phyloP scores from a whole-genome alignment of 176 grass and related monocot genomes.

The Elaeis guineensis region DNA sequence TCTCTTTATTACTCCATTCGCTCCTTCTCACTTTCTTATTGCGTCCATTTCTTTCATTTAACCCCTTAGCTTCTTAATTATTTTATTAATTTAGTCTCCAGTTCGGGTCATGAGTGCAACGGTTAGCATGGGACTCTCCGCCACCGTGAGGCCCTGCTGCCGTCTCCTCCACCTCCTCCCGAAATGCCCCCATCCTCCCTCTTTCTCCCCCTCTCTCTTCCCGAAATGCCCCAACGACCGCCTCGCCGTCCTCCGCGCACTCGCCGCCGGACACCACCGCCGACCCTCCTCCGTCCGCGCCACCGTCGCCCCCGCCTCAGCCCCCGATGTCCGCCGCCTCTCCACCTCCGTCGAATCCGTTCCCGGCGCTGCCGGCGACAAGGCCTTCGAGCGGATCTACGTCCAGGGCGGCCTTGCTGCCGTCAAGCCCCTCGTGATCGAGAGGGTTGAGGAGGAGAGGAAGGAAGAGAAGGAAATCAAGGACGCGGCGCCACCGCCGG shows the following conservation, averaged over 20 bases:
- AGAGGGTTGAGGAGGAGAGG: not conserved
- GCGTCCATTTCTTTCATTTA: too few relatives aligned
- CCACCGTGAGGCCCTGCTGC: conserved; percentile 13
- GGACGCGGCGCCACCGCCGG: not conserved
- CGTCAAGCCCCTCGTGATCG: conserved; percentile 7
- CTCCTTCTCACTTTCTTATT: too few relatives aligned
- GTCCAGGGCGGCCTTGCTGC: not conserved
- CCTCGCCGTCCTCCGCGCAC: too few relatives aligned
- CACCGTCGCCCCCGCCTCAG: not conserved
- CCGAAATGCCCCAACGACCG: not conserved
- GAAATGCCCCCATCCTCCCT: not conserved
- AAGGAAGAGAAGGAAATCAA: not conserved
- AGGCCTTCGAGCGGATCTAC: conserved; percentile 6
- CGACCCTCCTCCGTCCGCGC: not conserved
- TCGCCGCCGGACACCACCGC: too few relatives aligned
- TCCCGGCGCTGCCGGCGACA: not conserved
- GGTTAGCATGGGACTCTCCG: conserved; percentile 3
- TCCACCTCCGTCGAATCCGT: not conserved
- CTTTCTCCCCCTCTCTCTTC: not conserved
- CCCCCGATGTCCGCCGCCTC: not conserved
- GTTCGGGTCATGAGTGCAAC: not conserved
- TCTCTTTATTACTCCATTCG: too few relatives aligned
- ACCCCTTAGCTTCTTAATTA: too few relatives aligned
- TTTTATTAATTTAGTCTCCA: too few relatives aligned
- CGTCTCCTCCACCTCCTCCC: conserved; percentile 1